Evolutionary conservation across 768 basidiomycete genomes (phyloP).

Genomic region (Termitomyces sp.): DNA sequence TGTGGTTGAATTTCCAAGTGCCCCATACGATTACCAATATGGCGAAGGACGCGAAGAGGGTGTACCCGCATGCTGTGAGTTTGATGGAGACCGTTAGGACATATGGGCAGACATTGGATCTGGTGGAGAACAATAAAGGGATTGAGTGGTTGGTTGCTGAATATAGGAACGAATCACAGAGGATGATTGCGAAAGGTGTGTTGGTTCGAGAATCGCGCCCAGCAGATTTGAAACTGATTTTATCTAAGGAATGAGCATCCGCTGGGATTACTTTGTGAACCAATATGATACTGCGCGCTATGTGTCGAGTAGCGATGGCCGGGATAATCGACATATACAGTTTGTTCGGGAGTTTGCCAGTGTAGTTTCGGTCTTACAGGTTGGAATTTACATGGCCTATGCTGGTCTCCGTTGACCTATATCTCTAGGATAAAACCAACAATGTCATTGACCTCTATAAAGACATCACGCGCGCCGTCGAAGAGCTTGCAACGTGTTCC

Average conservation of each 20-base stretch:
- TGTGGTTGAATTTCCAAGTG: conserved; percentile 95
- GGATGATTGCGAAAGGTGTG: conserved; percentile 87
- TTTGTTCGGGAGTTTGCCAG: conserved; percentile 96
- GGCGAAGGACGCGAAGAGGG: conserved; percentile 97
- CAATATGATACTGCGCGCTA: conserved; percentile 84
- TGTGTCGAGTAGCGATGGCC: conserved; percentile 64
- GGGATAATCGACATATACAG: conserved; percentile 85
- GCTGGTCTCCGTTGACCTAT: not conserved
- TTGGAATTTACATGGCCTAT: conserved; percentile 17
- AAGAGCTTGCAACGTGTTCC: conserved; percentile 82
- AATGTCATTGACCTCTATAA: conserved; percentile 87
- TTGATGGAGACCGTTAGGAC: conserved; percentile 99
- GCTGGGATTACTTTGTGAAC: conserved; percentile 96
- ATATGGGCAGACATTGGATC: conserved; percentile 90
- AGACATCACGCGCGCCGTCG: conserved; percentile 78
- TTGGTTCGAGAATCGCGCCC: not conserved
- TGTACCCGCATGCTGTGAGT: conserved; percentile 97
- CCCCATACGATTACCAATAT: conserved; percentile 93
- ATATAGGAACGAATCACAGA: conserved; percentile 87
- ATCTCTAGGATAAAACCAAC: conserved; percentile 83
- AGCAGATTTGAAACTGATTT: not conserved
- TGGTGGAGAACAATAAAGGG: conserved; percentile 85
- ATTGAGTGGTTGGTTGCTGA: conserved; percentile 95
- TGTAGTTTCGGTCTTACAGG: conserved; percentile 87
- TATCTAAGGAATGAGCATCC: conserved; percentile 81